Evolutionary conservation across 2,329 filamentous ascomycete species (phyloP), one percentile per base, ranked within the genome.

Genomic region (Fusarium xyrophilum): DNA sequence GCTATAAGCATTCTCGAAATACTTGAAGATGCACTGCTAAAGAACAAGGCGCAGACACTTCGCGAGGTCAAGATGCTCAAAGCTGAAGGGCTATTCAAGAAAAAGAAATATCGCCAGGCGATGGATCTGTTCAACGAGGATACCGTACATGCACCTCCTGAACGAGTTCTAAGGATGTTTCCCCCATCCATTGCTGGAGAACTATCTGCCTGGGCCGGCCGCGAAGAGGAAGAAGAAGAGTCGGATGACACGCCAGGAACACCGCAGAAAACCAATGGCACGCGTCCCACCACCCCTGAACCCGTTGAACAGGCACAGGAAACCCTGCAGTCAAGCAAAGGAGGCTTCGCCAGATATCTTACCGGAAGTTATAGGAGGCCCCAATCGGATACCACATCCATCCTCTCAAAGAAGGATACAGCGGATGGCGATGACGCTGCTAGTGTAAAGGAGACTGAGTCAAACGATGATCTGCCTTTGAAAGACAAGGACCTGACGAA

Each of bases 1-100:
- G 95, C 95, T 0, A 91, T 98, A 66, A 97, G 93, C 74, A 82
- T 99, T 12, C 82, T 98, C 10, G 85, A 87, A 50, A 93, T 97
- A 89, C 86, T 99, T 1, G 96, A 99, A 79, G 95, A 97, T 78
- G 96, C 95, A 0, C 82, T 99, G 25, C 83, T 99, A 25, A 87
- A 88, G 47, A 88, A 97, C 78, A 99, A 99, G 79, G 84, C 85
- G 12, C 89, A 91, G 51, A 90, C 92, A 13, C 84, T 97, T 63
- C 88, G 94, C 30, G 91, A 96, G 72, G 89, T 96, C 72, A 96
- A 95, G 80, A 96, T 97, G 82, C 86, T 91, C 70, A 99, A 99
- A 77, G 96, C 95, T 1, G 93, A 97, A 76, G 82, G 84, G 17
- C 82, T 98, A 7, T 99, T 99, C 74, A 88, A 89, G 61, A 84